phyloP scores from a whole-genome alignment of 495 filamentous ascomycete genomes.

The Tuber borchii region DNA sequence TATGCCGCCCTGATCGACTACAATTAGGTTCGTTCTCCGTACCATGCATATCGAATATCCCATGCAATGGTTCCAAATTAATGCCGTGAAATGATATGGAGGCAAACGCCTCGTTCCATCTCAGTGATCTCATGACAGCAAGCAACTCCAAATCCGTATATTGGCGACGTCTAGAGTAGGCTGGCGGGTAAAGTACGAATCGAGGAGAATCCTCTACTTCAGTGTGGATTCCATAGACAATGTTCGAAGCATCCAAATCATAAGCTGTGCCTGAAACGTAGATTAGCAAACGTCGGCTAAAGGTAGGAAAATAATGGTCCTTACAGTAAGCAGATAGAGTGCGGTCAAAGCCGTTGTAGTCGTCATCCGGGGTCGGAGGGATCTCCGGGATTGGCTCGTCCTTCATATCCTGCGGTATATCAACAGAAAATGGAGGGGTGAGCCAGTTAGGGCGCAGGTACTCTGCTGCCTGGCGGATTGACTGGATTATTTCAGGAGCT shows the following conservation, averaged over 20 bases:
- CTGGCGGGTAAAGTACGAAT: slow-evolving; percentile 70
- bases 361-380: slow-evolving; percentile 56
- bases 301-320: not conserved
- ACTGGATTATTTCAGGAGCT: slow-evolving; percentile 68
- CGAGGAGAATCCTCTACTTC: slow-evolving; percentile 72
- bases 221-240: slow-evolving; percentile 69
- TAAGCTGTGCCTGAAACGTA: slow-evolving; percentile 35
- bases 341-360: slow-evolving; percentile 71
- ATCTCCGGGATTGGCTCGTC: slow-evolving; percentile 38
- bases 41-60: slow-evolving; percentile 56
- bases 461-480: slow-evolving; percentile 64
- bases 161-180: slow-evolving; percentile 49
- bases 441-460: slow-evolving; percentile 80
- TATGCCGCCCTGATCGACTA: slow-evolving; percentile 52
- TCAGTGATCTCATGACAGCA: slow-evolving; percentile 75
- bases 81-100: slow-evolving; percentile 77
- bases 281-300: slow-evolving; percentile 10
- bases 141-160: slow-evolving; percentile 73
- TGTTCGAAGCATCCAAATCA: slow-evolving; percentile 61
- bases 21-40: slow-evolving; percentile 57
- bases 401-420: slow-evolving; percentile 37
- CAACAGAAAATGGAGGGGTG: slow-evolving; percentile 60
- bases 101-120: slow-evolving; percentile 86
- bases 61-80: slow-evolving; percentile 61
- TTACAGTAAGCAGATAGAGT: slow-evolving; percentile 82